Evolutionary conservation across 768 basidiomycete species (phyloP).

Genomic region (Sporobolomyces pararoseus): DNA sequence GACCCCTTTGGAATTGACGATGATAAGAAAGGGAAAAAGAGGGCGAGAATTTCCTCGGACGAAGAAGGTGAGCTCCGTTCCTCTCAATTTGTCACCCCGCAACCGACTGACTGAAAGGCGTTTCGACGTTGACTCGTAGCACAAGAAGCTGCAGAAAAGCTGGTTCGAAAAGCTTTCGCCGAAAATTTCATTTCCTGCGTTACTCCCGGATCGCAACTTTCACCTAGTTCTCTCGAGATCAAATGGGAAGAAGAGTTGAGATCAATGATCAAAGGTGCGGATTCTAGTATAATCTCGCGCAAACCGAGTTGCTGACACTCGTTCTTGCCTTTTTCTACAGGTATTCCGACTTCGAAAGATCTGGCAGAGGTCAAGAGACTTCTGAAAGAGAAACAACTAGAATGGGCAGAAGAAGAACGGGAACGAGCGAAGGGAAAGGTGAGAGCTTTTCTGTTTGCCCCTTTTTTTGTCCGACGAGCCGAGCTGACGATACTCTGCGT

Average conservation of each 20-base stretch:
- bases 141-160: conserved; percentile 45
- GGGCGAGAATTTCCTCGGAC: conserved; percentile 1
- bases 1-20: background rate
- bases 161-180: conserved; percentile 66
- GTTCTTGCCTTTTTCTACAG: too few species aligned
- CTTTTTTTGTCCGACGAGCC: conserved; percentile 57
- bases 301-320: too few species aligned
- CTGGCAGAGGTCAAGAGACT: conserved; percentile 65
- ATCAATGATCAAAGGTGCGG: conserved; percentile 36
- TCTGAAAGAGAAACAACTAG: conserved; percentile 18
- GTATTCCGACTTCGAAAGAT: conserved; percentile 77
- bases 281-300: too few species aligned
- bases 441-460: conserved; percentile 65
- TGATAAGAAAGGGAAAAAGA: conserved; percentile 35
- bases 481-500: background rate
- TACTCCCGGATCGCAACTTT: conserved; percentile 69
- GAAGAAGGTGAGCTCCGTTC: conserved; percentile 14
- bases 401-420: conserved; percentile 60
- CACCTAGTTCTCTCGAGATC: conserved; percentile 74
- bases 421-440: conserved; percentile 64
- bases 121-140: conserved; percentile 2
- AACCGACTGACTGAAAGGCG: background rate
- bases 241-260: conserved; percentile 65
- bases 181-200: conserved; percentile 73
- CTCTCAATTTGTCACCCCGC: background rate